Conservation (phyloP, 495 filamentous ascomycete genomes). For the Margaritispora aquatica region DNA sequence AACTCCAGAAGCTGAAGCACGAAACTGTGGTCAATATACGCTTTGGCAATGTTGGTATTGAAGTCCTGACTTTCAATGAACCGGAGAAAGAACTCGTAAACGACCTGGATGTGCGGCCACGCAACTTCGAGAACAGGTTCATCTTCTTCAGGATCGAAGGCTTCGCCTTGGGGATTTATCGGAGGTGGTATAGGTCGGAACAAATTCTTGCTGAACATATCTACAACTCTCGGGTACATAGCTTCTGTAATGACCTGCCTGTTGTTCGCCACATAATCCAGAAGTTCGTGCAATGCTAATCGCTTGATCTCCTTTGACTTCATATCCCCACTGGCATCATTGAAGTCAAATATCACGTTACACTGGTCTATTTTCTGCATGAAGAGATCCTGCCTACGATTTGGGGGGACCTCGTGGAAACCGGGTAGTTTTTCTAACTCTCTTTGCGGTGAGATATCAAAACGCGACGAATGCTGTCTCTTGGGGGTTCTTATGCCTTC, state of each 20-base stretch:
- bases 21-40: constrained; percentile 96
- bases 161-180: constrained; percentile 95
- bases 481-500: constrained; percentile 94
- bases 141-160: constrained; percentile 98
- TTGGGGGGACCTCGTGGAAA: constrained; percentile 97
- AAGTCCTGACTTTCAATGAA: constrained; percentile 99
- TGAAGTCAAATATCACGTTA: constrained; percentile 99
- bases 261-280: constrained; percentile 98
- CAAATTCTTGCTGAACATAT: constrained; percentile 99
- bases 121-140: constrained; percentile 97
- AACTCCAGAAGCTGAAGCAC: constrained; percentile 96
- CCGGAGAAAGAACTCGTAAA: constrained; percentile 97
- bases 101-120: constrained; percentile 99
- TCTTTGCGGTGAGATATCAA: constrained; percentile 93
- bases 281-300: constrained; percentile 88
- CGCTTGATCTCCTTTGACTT: constrained; percentile 99
- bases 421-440: constrained; percentile 96
- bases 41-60: constrained; percentile 99
- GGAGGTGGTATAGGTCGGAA: constrained; percentile 96
- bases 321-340: constrained; percentile 97
- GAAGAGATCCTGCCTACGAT: constrained; percentile 92
- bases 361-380: constrained; percentile 99
- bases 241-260: constrained; percentile 96
- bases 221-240: constrained; percentile 97
- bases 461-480: constrained; percentile 93